Base-by-base conservation (phyloP, 495 filamentous ascomycete species). In the Aspergillus incahuasiensis region DNA sequence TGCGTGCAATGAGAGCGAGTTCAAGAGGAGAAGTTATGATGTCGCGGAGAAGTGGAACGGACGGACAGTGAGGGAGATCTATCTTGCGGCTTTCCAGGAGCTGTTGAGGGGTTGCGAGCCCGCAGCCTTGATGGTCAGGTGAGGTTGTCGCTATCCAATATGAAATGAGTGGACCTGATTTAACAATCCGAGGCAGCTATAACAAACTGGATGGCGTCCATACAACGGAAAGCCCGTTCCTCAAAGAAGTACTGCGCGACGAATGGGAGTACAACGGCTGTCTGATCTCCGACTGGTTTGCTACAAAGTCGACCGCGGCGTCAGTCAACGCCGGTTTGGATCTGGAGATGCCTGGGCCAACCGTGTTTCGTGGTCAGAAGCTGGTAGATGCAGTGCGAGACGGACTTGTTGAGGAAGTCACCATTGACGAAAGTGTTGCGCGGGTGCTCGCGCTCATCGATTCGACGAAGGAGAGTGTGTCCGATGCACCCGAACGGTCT, bases 341-440 rank as follows among this genome's bases (percentile, higher is more conserved):
- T 41, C 79, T 84, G 68, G 64, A 70, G 0, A 82, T 82, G 79
- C 78, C 77, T 5, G 85, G 8, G 79, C 87, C 60, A 82, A 82
- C 11, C n/a, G 48, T 52, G 5, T 56, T 39, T 70, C 38, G 49
- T 1, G 49, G 49, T n/a, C 8, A 41, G 21, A 52, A 18, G 49
- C 49, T 52, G 11, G 13, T 38, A 6, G 48, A 38, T 20, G 48
- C 16, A 19, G 30, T 50, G 16, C 28, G 13, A 11, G 12, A 50
- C 12, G 48, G 48, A 13, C 28, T 16, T 1, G 25, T 50, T n/a
- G 8, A 39, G 0, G 48, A 50, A 34, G 21, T 7, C n/a, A 20
- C n/a, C n/a, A 11, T 50, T 8, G 48, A 50, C 20, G 16, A 50
- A 50, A 35, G 48, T 38, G 48, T 20, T 15, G 5, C 48, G 0